Conservation (phyloP, 2,329 filamentous ascomycete genomes). For the Colletotrichum salicis region DNA sequence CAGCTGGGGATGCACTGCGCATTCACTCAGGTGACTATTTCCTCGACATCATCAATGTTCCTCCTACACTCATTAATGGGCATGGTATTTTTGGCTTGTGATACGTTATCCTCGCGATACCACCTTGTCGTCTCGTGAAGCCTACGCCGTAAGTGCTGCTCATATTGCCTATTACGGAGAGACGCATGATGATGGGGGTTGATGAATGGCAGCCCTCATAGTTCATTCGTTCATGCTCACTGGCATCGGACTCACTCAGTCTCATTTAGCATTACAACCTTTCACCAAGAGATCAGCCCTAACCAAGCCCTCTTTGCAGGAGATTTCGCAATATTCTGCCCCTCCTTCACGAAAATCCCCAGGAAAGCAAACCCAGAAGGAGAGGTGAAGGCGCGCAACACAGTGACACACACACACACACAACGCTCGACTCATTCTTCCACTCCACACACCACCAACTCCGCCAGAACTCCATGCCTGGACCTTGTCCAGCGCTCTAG, state of each 20-base stretch:
- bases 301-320: neutral
- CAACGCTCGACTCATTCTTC: neutral
- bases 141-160: neutral
- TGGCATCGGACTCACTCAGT: no score
- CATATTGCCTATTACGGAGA: slow-evolving; percentile 2
- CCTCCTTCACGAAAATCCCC: neutral
- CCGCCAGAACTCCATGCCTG: neutral
- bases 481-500: slow-evolving; percentile 9
- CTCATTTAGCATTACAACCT: neutral
- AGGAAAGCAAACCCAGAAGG: neutral
- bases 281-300: neutral
- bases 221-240: neutral
- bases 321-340: neutral
- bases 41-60: slow-evolving; percentile 1
- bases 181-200: neutral
- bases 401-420: neutral
- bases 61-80: neutral
- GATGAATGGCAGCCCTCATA: neutral
- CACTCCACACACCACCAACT: neutral
- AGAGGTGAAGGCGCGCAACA: neutral
- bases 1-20: neutral
- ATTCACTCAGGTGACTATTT: slow-evolving; percentile 6
- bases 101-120: neutral
- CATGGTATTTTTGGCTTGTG: slow-evolving; percentile 5
- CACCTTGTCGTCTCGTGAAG: slow-evolving; percentile 8